phyloP scores from a whole-genome alignment of 2,329 filamentous ascomycete genomes.

The Tolypocladium inflatum region DNA sequence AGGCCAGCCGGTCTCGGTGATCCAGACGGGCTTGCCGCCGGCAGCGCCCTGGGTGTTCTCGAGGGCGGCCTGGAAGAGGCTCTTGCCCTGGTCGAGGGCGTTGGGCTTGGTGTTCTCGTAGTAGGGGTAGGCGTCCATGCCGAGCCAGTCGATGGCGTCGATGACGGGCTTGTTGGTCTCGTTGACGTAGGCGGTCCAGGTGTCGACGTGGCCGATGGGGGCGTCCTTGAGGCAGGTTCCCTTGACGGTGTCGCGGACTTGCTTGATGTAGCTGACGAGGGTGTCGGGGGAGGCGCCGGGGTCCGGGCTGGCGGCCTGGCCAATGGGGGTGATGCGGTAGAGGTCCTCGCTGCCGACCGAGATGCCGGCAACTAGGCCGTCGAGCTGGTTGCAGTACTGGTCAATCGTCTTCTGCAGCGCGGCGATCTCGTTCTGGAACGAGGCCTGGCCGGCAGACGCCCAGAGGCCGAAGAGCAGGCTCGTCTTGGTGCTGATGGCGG shows the following conservation, averaged over 20 bases:
- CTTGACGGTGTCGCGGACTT: conserved; percentile 54
- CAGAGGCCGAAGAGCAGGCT: conserved; percentile 75
- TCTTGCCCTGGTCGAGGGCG: conserved; percentile 51
- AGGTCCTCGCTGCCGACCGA: conserved; percentile 82
- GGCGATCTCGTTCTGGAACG: conserved; percentile 62
- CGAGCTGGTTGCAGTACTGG: conserved; percentile 58
- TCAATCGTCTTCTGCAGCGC: conserved; percentile 62
- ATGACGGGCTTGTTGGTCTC: conserved; percentile 61
- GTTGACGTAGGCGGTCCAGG: conserved; percentile 76
- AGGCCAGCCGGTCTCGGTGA: conserved; percentile 86
- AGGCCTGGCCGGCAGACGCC: conserved; percentile 57
- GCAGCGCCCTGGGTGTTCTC: conserved; percentile 47
- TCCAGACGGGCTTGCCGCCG: conserved; percentile 65
- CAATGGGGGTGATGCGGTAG: conserved; percentile 67
- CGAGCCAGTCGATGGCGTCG: conserved; percentile 65
- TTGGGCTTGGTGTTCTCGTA: conserved; percentile 64
- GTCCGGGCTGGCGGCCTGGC: conserved; percentile 51
- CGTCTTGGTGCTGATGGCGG: conserved; percentile 73
- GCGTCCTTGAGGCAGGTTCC: conserved; percentile 49
- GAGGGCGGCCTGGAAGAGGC: conserved; percentile 60
- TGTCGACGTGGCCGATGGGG: conserved; percentile 77
- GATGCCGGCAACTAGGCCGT: conserved; percentile 65
- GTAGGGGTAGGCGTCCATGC: conserved; percentile 80
- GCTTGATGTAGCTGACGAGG: conserved; percentile 60
- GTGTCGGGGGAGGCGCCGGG: conserved; percentile 52